Percentiles rank a stretch among this genome's conserved stretches.
Conservation (phyloP, 441 rosid species). For the Gossypium davidsonii region DNA sequence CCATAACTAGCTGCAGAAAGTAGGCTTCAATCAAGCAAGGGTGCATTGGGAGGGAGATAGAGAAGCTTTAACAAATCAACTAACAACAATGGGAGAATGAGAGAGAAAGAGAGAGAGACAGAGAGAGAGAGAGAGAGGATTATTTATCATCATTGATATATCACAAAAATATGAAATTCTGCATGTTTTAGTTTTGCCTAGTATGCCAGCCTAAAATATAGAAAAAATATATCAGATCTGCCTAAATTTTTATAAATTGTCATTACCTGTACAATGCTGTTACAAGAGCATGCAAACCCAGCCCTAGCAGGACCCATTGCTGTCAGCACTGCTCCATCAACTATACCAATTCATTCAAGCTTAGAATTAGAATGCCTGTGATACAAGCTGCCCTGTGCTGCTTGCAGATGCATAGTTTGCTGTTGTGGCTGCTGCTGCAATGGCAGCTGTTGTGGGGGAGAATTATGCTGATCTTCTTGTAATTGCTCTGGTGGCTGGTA, state of each 20-base stretch:
- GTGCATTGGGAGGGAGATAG: neutral
- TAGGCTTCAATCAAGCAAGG: neutral
- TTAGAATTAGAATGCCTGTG: conserved; percentile 54
- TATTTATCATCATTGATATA: neutral
- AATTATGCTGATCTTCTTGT: conserved; percentile 48
- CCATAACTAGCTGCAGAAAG: neutral
- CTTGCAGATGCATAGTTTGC: conserved; percentile 40
- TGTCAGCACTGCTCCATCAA: conserved; percentile 39
- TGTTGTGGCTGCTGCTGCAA: conserved; percentile 41
- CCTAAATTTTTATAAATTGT: neutral
- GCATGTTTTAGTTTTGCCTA: neutral
- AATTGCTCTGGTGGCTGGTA: conserved; percentile 50
- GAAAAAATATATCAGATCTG: neutral
- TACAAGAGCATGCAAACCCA: conserved; percentile 48
- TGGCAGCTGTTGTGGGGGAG: conserved; percentile 41
- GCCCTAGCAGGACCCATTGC: conserved; percentile 45
- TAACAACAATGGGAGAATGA: neutral
- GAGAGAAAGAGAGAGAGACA: neutral
- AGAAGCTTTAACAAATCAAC: neutral
- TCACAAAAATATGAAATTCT: neutral
- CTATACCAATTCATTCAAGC: conserved; percentile 46
- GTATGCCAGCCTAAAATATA: neutral
- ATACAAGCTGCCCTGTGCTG: conserved; percentile 53
- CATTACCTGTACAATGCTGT: conserved; percentile 79
- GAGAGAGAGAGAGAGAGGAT: neutral